phyloP scores from a whole-genome alignment of 2,329 filamentous ascomycete genomes.

The Spiromastix sp. region DNA sequence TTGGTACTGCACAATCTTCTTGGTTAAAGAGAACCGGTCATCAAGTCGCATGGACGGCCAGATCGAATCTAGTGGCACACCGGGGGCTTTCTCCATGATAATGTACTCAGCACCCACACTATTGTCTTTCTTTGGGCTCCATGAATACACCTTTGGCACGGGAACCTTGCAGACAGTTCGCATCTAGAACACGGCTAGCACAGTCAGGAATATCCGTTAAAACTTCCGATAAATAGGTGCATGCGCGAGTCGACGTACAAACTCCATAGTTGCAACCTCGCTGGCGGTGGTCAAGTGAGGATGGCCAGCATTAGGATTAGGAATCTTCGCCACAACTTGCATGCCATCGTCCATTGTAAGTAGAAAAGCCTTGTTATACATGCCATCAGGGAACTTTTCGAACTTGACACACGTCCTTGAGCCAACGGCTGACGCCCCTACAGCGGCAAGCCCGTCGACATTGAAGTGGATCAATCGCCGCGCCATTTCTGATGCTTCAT shows the following conservation, averaged over 20 bases:
- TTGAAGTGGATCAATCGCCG: constrained; percentile 17
- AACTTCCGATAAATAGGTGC: background rate
- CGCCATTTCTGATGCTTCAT: constrained; percentile 6
- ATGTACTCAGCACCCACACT: constrained; percentile 25
- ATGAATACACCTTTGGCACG: constrained; percentile 23
- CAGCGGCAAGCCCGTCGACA: constrained; percentile 20
- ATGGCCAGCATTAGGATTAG: constrained; percentile 6
- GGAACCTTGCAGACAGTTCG: constrained; percentile 21
- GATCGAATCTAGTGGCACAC: constrained; percentile 17
- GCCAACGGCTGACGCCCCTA: constrained; percentile 18
- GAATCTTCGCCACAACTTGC: constrained; percentile 11
- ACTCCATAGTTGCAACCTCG: constrained; percentile 28
- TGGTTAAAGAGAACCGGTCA: constrained; percentile 17
- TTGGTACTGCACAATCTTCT: constrained; percentile 1
- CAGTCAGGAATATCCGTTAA: background rate
- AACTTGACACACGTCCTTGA: constrained; percentile 21
- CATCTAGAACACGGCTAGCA: constrained; percentile 8
- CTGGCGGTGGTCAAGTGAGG: constrained; percentile 12
- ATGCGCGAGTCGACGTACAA: constrained; percentile 7
- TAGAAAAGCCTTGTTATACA: constrained; percentile 23
- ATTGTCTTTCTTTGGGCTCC: constrained; percentile 22
- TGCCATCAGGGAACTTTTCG: constrained; percentile 17
- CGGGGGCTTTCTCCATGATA: constrained; percentile 23
- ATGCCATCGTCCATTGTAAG: constrained; percentile 14
- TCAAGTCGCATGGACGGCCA: constrained; percentile 13